Base-by-base conservation (phyloP, 352 stramenopile genomes). In the Phytophthora ohioensis region DNA sequence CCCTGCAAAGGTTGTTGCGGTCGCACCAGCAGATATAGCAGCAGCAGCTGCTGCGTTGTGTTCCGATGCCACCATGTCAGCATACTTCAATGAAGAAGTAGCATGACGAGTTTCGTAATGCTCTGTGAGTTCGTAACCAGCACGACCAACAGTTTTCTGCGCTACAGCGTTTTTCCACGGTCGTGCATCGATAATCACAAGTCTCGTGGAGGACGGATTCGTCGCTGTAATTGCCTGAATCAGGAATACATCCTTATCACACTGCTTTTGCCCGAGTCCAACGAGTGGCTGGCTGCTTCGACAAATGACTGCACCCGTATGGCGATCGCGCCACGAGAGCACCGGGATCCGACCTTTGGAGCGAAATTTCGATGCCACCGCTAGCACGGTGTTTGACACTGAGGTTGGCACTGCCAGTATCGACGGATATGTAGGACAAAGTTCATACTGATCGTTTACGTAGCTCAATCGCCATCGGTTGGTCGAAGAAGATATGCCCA, bases 91-190 rank as follows among this genome's bases (percentile, higher is more conserved):
- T 4, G 80, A 87, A 17, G 83, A 75, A 32, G 76, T 85, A 12
- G 79, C 66, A 62, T 92, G 81, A 0, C 87, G 74, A 11, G 85
- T 94, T 57, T 92, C 84, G 57, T 94, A 94, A 45, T 94, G 88
- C 12, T 88, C 83, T 3, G 86, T 94, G 42, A 97, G 91, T 59
- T 98, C 94, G 36, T 94, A 97, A 1, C 93, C 89, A 9, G 87
- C 93, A 2, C 92, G 86, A 8, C 91, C 94, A 17, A 97, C 85
- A 0, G 91, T 94, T 65, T 96, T 95, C 63, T 98, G 97, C 5
- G 88, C 93, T 5, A 96, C 85, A 3, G 93, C 90, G 49, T 97
- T 97, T 35, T 96, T 91, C 84, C 91, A 96, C 21, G 91, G 91
- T 11, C 93, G 73, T 4, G 91, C 90, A 63, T 98, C 93, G 21